Evolutionary conservation across 148 eudicot genomes (phyloP).

Genomic region (Dysphania ambrosioides): DNA sequence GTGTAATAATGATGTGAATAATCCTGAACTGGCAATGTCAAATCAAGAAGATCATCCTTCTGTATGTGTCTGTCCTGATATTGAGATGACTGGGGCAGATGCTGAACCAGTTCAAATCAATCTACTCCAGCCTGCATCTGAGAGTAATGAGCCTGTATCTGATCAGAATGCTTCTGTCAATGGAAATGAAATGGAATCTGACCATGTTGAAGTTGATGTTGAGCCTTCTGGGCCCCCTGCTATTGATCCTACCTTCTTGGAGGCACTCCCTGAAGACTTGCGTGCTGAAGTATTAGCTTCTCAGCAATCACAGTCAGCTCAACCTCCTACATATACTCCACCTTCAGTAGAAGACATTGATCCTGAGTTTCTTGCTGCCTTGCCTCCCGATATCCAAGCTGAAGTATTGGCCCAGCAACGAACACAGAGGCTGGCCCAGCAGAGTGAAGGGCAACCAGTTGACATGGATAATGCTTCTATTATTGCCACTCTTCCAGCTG

Average conservation of each 20-base stretch:
- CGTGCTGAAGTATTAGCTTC: constrained; percentile 97
- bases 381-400: constrained; percentile 94
- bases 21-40: constrained; percentile 37
- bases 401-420: constrained; percentile 98
- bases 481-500: constrained; percentile 97
- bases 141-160: constrained; percentile 41
- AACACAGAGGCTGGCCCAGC: constrained; percentile 81
- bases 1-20: constrained; percentile 31
- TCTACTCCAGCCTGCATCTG: constrained; percentile 28
- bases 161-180: constrained; percentile 35
- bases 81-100: constrained; percentile 50
- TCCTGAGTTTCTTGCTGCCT: constrained; percentile 98
- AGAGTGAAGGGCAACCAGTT: constrained; percentile 96
- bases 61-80: constrained; percentile 42
- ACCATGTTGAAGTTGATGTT: constrained; percentile 43
- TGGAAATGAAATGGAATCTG: constrained; percentile 51
- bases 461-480: constrained; percentile 99
- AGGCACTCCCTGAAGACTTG: constrained; percentile 97
- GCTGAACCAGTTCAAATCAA: constrained; percentile 42
- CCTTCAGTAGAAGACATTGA: constrained; percentile 91
- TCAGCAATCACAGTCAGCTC: constrained; percentile 79
- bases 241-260: constrained; percentile 95
- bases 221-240: constrained; percentile 60
- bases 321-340: constrained; percentile 67
- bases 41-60: constrained; percentile 41